Base-by-base conservation (phyloP, 768 basidiomycete genomes). In the Rhodotorula graminis region DNA sequence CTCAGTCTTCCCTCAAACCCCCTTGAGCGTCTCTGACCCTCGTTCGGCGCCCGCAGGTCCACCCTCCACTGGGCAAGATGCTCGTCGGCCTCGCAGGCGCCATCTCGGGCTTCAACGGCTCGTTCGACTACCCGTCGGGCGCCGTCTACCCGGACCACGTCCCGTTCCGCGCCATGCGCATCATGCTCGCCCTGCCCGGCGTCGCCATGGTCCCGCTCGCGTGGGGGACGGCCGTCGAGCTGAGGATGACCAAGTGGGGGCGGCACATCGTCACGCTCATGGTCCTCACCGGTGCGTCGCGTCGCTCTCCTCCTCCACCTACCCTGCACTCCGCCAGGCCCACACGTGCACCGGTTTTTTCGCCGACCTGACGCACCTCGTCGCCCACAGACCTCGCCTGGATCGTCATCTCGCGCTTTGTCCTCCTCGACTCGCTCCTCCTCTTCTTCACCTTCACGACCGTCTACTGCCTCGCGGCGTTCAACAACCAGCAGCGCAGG, bases 21-120 rank as follows among this genome's bases (percentile, higher is more conserved):
- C 37, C 37, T 37, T 9, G 37, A 37, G 37, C 37, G 37, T 9
- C 9, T 37, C 49, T 50, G 25, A 44, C 46, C 9, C 60, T 2
- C 11, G 37, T 37, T 7, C 23, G 27, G 1, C 46, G 5, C 37
- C 25, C 44, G 18, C 65, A 75, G 74, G 74, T 76, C 23, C 96
- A 99, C 78, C 96, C 96, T 11, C 96, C 96, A 0, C 85, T 99
- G 55, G 96, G 96, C 7, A 99, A 99, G 85, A 98, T 99, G 93
- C 86, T 99, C 67, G 95, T 99, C 71, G 96, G 93, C 16, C 85
- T 99, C 31, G 93, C 89, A 8, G 96, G 96, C 31, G 84, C 93
- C 67, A 82, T 99, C 74, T 85, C 92, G 0, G 96, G 96, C 47
- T 98, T 97, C 80, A 86, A 94, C 73, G 96, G 96, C 23, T 81